phyloP scores from a whole-genome alignment of 495 filamentous ascomycete genomes.

The Beverwykella pulmonaria region DNA sequence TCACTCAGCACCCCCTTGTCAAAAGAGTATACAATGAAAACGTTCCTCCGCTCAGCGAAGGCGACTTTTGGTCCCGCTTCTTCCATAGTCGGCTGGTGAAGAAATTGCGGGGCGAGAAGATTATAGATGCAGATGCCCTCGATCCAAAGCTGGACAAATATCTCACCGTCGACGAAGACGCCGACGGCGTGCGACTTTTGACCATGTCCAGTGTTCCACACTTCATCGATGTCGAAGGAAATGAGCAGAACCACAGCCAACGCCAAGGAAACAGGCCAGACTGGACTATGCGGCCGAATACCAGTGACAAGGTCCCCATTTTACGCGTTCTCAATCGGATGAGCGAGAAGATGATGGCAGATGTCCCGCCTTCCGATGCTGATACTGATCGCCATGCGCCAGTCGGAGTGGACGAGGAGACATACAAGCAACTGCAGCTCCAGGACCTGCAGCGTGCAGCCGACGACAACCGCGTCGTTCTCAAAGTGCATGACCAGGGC shows the following conservation, averaged over 20 bases:
- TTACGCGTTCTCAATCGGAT: constrained; percentile 82
- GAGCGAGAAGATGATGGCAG: constrained; percentile 87
- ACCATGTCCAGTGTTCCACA: constrained; percentile 69
- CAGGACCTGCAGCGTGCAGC: constrained; percentile 78
- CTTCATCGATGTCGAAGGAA: constrained; percentile 88
- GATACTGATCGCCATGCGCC: constrained; percentile 67
- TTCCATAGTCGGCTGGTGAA: constrained; percentile 88
- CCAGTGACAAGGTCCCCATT: constrained; percentile 70
- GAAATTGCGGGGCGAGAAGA: constrained; percentile 84
- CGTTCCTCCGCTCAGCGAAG: constrained; percentile 78
- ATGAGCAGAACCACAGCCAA: constrained; percentile 85
- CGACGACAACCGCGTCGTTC: constrained; percentile 70
- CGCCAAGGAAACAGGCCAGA: constrained; percentile 82
- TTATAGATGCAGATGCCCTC: constrained; percentile 69
- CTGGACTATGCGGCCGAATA: constrained; percentile 77
- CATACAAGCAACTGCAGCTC: constrained; percentile 73
- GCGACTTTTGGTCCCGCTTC: constrained; percentile 88
- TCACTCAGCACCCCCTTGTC: constrained; percentile 88
- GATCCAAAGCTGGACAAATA: constrained; percentile 85
- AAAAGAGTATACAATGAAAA: constrained; percentile 90
- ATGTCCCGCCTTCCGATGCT: constrained; percentile 74
- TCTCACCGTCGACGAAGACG: constrained; percentile 67
- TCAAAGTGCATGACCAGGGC: constrained; percentile 85
- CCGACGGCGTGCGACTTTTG: constrained; percentile 53
- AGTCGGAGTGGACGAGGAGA: constrained; percentile 72